Conservation (phyloP, 805 yeast genomes). For the Candida taoyuanica region DNA sequence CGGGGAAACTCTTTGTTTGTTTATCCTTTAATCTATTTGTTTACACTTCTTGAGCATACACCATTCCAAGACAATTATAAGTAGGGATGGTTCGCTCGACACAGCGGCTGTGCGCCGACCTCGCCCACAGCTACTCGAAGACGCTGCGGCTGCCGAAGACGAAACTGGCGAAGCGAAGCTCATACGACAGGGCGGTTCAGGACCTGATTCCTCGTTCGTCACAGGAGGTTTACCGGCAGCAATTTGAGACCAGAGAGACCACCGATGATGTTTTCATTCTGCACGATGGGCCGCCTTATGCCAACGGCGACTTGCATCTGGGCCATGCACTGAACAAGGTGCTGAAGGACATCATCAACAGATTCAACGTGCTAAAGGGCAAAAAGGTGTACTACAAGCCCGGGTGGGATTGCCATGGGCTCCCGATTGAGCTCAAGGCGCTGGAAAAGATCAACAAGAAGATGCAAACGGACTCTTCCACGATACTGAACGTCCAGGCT, state of each 20-base stretch:
- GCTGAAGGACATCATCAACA: slow-evolving; percentile 76
- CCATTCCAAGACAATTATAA: no score
- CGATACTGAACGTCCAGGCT: slow-evolving; percentile 40
- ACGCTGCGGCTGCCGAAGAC: slow-evolving; percentile 56
- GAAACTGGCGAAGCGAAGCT: slow-evolving; percentile 57
- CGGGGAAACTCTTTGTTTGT: background rate
- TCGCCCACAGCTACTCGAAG: slow-evolving; percentile 25
- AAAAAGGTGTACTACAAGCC: slow-evolving; percentile 69
- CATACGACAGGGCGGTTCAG: slow-evolving; percentile 37
- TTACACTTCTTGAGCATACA: background rate
- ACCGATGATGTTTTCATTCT: slow-evolving; percentile 51
- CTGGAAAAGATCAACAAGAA: slow-evolving; percentile 41
- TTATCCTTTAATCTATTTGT: slow-evolving; percentile 6
- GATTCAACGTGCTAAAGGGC: slow-evolving; percentile 63
- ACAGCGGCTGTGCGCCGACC: no score
- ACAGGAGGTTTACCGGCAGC: slow-evolving; percentile 63
- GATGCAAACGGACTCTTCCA: slow-evolving; percentile 30
- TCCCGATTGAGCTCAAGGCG: slow-evolving; percentile 92
- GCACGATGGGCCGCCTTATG: slow-evolving; percentile 99
- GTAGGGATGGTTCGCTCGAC: no score
- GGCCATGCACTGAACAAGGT: slow-evolving; percentile 92
- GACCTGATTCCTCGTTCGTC: slow-evolving; percentile 50
- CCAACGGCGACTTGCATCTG: slow-evolving; percentile 88
- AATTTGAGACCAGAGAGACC: slow-evolving; percentile 30
- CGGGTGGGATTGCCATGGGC: slow-evolving; percentile 99